These are phyloP conservation scores for Avena sativa DNA, from an alignment of 176 grass and related monocot genomes.

Conservation along the genomic window DNA sequence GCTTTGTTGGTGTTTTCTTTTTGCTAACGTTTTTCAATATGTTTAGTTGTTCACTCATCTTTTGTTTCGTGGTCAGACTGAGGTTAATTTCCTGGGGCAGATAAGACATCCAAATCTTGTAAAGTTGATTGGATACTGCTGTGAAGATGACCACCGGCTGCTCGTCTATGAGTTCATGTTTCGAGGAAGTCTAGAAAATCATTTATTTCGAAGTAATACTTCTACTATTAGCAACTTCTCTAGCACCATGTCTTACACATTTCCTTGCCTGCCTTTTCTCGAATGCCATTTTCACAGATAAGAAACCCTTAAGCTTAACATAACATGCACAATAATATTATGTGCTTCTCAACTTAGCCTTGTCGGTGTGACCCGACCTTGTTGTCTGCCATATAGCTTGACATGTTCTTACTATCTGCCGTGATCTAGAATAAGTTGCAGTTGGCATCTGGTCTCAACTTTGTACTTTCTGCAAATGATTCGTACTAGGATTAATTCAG, in stretches of 20 bases:
- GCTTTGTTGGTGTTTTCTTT: neutral
- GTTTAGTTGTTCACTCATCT: slow-evolving; percentile 15
- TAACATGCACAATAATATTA: neutral
- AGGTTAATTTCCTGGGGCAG: slow-evolving; percentile 96
- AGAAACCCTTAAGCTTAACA: slow-evolving; percentile 6
- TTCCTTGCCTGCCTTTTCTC: slow-evolving; percentile 26
- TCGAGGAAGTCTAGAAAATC: slow-evolving; percentile 98
- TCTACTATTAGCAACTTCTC: slow-evolving; percentile 9
- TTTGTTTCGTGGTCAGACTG: slow-evolving; percentile 67
- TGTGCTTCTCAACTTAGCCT: slow-evolving; percentile 15
- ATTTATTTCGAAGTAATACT: slow-evolving; percentile 95
- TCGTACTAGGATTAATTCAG: neutral
- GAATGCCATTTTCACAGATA: neutral
- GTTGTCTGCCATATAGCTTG: neutral
- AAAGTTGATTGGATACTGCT: slow-evolving; percentile 99
- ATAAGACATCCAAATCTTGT: slow-evolving; percentile 98
- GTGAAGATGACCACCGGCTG: slow-evolving; percentile 94
- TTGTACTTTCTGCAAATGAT: neutral
- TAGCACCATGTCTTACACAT: slow-evolving; percentile 9
- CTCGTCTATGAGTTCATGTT: slow-evolving; percentile 99
- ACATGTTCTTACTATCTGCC: slow-evolving; percentile 15
- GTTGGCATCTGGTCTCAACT: neutral
- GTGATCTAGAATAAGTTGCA: neutral
- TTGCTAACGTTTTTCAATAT: neutral
- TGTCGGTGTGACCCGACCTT: neutral